Evolutionary conservation across 148 eudicot genomes (phyloP).

Genomic region (Silene uniflora): DNA sequence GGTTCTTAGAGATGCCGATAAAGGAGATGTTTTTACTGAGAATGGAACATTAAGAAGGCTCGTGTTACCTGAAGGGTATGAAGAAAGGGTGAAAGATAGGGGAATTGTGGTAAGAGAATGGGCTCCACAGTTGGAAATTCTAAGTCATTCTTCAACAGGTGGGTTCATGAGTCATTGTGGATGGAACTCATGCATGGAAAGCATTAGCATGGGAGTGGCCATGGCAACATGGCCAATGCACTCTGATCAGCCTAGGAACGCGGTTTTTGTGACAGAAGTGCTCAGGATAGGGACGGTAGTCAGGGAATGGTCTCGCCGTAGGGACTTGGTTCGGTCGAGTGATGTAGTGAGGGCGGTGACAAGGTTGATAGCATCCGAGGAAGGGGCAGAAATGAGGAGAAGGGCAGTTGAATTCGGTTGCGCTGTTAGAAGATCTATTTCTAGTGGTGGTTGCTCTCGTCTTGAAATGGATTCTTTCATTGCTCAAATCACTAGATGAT

Average conservation of each 20-base stretch:
- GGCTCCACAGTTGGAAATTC: slow-evolving; percentile 11
- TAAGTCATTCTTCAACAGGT: background rate
- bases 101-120: slow-evolving; percentile 16
- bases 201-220: slow-evolving; percentile 5
- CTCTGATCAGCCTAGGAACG: slow-evolving; percentile 13
- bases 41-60: background rate
- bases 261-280: slow-evolving; percentile 1
- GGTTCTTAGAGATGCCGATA: slow-evolving; percentile 13
- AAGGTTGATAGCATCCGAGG: background rate
- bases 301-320: background rate
- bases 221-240: slow-evolving; percentile 12
- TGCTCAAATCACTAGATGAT: background rate
- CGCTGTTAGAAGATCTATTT: background rate
- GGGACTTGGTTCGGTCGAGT: background rate
- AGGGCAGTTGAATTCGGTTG: background rate
- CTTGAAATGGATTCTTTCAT: slow-evolving; percentile 3
- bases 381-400: slow-evolving; percentile 1
- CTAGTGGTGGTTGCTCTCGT: background rate
- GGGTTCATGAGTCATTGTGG: slow-evolving; percentile 16
- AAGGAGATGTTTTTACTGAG: background rate
- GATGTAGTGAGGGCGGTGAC: background rate
- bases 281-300: background rate
- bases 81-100: slow-evolving; percentile 4
- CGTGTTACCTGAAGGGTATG: slow-evolving; percentile 9
- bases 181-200: slow-evolving; percentile 16